A percentile compares a stretch with the other conserved stretches of the same genome.
Conservation (phyloP, 208 protist genomes). For the Trypanosoma conorhini region DNA sequence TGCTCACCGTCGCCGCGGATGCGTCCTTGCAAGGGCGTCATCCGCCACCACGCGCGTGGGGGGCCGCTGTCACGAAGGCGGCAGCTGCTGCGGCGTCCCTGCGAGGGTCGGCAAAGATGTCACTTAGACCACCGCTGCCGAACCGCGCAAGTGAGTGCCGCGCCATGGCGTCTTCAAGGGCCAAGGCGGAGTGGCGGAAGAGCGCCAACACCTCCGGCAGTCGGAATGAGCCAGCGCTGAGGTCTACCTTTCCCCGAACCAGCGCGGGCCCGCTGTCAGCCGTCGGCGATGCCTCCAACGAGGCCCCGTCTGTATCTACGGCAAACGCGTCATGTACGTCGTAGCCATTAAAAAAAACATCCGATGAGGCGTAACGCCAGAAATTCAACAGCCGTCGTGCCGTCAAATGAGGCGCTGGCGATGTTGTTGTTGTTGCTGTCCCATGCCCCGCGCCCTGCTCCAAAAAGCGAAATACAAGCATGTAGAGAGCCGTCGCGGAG, state of each 20-base stretch:
- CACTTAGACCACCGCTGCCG: conserved; percentile 6
- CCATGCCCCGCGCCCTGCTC: not conserved
- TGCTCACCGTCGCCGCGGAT: too few relatives aligned
- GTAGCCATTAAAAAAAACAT: conserved; percentile 50
- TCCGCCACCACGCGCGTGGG: too few relatives aligned
- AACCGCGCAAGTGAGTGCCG: conserved; percentile 1
- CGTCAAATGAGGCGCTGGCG: not conserved
- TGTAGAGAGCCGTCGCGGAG: conserved; percentile 62
- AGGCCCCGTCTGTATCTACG: not conserved
- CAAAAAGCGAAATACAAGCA: conserved; percentile 58
- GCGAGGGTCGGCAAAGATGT: conserved; percentile 33
- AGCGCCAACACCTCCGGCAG: conserved; percentile 45
- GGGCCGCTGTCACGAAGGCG: too few relatives aligned
- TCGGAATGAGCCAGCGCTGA: conserved; percentile 44
- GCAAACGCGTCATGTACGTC: conserved; percentile 49
- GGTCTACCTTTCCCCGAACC: conserved; percentile 15
- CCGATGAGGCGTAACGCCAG: conserved; percentile 46
- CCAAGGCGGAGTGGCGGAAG: conserved; percentile 36
- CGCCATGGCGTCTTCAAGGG: conserved; percentile 40
- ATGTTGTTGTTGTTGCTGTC: not conserved
- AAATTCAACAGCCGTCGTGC: conserved; percentile 42
- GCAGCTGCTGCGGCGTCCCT: not conserved
- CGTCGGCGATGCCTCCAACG: not conserved
- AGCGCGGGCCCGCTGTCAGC: too few relatives aligned
- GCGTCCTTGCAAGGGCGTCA: too few relatives aligned